phyloP scores from a whole-genome alignment of 1,284 basidiomycete genomes.

The Neonothopanus nambi region DNA sequence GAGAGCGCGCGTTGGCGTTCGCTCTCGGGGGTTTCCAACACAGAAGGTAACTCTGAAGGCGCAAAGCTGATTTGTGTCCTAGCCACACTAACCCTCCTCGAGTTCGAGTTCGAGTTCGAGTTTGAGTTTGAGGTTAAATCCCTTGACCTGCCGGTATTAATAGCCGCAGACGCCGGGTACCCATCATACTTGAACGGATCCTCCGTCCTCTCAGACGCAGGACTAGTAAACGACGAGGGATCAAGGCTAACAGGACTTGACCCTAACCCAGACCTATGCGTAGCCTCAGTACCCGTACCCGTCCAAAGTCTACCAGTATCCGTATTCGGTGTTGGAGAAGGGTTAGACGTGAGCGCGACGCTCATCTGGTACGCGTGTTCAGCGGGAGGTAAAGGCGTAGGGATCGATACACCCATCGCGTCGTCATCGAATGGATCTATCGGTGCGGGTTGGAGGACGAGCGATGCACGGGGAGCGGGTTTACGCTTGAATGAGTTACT shows the following conservation, averaged over 20 bases:
- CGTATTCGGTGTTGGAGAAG: background rate
- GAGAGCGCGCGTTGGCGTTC: background rate
- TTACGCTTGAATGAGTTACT: slow-evolving; percentile 13
- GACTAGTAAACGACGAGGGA: background rate
- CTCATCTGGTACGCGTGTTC: slow-evolving; percentile 8
- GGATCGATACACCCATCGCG: slow-evolving; percentile 4
- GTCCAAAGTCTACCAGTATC: background rate
- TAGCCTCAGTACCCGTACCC: background rate
- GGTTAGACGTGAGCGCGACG: slow-evolving; percentile 9
- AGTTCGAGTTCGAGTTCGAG: too few species aligned
- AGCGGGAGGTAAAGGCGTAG: slow-evolving; percentile 3
- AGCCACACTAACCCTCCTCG: background rate
- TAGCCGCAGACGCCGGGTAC: background rate
- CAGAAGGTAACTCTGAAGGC: background rate
- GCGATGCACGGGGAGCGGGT: slow-evolving; percentile 12
- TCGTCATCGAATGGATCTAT: slow-evolving; percentile 27
- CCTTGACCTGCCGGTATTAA: background rate
- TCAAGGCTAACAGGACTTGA: too few species aligned
- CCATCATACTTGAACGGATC: slow-evolving; percentile 16
- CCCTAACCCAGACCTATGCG: background rate
- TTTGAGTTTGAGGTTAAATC: too few species aligned
- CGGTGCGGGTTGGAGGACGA: slow-evolving; percentile 14
- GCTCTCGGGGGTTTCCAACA: background rate
- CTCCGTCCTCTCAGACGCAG: slow-evolving; percentile 6
- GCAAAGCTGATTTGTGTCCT: background rate